phyloP scores from a whole-genome alignment of 495 filamentous ascomycete genomes.

The Xylaria longipes region DNA sequence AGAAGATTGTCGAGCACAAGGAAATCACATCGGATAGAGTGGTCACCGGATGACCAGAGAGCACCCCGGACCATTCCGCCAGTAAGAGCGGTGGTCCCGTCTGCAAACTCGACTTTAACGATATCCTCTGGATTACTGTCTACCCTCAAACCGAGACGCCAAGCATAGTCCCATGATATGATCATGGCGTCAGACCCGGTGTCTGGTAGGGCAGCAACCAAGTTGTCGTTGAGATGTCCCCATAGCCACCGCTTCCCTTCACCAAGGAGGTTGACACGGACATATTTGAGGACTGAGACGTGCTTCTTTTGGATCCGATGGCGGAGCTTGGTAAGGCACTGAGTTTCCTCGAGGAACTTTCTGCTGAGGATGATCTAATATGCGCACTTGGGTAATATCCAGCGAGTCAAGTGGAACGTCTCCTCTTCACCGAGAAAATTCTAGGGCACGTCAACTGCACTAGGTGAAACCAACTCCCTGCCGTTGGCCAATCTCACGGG shows the following conservation, averaged over 20 bases:
- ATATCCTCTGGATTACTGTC: neutral
- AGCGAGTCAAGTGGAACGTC: neutral
- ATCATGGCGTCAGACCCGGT: neutral
- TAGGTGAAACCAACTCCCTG: neutral
- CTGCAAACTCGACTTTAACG: neutral
- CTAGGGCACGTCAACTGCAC: neutral
- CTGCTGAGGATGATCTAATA: neutral
- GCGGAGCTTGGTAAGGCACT: neutral
- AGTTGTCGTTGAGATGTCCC: neutral
- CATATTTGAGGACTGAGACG: neutral
- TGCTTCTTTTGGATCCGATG: neutral
- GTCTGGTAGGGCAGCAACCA: neutral
- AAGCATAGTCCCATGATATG: neutral
- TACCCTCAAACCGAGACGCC: neutral
- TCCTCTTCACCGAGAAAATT: neutral
- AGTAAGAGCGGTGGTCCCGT: neutral
- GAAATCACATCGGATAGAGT: slow-evolving; percentile 1
- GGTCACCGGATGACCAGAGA: neutral
- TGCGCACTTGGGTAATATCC: neutral
- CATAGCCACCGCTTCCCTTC: neutral
- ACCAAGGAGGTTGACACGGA: neutral
- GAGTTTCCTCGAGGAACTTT: neutral
- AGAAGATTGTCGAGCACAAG: neutral
- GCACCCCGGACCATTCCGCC: neutral
- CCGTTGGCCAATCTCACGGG: neutral